Percentiles rank a stretch among this genome's conserved stretches.
phyloP scores from a whole-genome alignment of 2,329 filamentous ascomycete genomes.

The Lasiodiplodia gonubiensis region DNA sequence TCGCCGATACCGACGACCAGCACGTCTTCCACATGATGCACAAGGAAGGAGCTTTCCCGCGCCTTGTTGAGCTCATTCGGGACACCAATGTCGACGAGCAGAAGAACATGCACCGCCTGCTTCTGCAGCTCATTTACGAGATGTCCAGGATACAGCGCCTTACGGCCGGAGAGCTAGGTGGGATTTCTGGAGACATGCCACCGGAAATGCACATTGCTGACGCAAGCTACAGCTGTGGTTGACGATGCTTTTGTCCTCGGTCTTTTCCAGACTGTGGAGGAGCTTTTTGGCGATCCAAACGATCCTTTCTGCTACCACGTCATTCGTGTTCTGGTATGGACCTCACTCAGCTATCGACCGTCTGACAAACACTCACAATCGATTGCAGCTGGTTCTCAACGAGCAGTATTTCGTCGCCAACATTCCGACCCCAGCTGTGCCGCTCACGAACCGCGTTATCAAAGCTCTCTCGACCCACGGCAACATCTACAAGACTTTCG shows the following conservation, averaged over 20 bases:
- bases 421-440: constrained; percentile 52
- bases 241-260: constrained; percentile 82
- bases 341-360: constrained; percentile 29
- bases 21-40: constrained; percentile 84
- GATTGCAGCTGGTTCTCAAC: constrained; percentile 81
- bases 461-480: constrained; percentile 86
- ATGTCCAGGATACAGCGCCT: constrained; percentile 92
- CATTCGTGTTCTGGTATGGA: constrained; percentile 82
- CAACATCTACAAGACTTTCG: constrained; percentile 86
- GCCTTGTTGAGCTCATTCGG: constrained; percentile 81
- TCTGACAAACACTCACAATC: constrained; percentile 19
- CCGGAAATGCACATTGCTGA: constrained; percentile 29
- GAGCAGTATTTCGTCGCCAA: constrained; percentile 94
- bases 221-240: constrained; percentile 51
- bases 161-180: constrained; percentile 76
- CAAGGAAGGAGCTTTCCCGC: constrained; percentile 79
- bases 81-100: constrained; percentile 66
- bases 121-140: constrained; percentile 92
- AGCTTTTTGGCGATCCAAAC: constrained; percentile 81
- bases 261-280: constrained; percentile 86
- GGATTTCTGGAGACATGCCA: constrained; percentile 38
- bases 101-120: constrained; percentile 74
- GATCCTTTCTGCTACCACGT: constrained; percentile 97
- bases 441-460: constrained; percentile 89
- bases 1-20: constrained; percentile 73